Evolutionary conservation across 768 basidiomycete genomes (phyloP), one percentile per base, ranked within the genome.

Genomic region (Pleurotus giganteus): DNA sequence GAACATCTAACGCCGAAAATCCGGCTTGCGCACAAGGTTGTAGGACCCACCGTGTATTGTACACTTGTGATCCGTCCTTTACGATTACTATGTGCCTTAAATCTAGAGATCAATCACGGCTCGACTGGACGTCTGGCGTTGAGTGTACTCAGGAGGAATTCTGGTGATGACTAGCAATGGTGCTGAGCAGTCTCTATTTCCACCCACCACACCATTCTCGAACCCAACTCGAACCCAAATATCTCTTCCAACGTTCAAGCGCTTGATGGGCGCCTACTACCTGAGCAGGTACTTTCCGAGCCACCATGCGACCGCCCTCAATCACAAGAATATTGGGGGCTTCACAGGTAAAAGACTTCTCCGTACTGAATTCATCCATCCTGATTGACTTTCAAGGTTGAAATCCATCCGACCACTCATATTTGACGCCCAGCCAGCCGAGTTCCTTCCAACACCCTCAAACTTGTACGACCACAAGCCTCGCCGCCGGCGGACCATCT

Each of bases 261-360:
- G 39, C 39, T 41, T 41, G 19, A n/a, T 8, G 5, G 39, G 39
- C 39, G 39, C 39, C 39, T 41, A 41, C n/a, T 17, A 41, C 12
- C 44, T 12, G 4, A 45, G 23, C 19, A 13, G 44, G 44, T 23
- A 23, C 2, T 11, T n/a, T 21, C 41, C 15, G 19, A 21, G 41
- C 15, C 9, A 23, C 41, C 41, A 43, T 43, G 41, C 41, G 41
- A 9, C 41, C 41, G 12, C 21, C 7, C 17, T 45, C 23, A 45
- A 45, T 45, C 44, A 45, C 44, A 27, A 21, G 44, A 45, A 45
- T 11, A 29, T 47, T 47, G 8, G 46, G 26, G 46, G 26, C 46
- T 47, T 47, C 46, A 47, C 46, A 19, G 29, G 46, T 47, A n/a
- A 28, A 11, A 28, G 28, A 28, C 29, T 28, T 28, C 31, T 29